Conservation (phyloP, 148 eudicot species). For the Gaultheria prostrata region DNA sequence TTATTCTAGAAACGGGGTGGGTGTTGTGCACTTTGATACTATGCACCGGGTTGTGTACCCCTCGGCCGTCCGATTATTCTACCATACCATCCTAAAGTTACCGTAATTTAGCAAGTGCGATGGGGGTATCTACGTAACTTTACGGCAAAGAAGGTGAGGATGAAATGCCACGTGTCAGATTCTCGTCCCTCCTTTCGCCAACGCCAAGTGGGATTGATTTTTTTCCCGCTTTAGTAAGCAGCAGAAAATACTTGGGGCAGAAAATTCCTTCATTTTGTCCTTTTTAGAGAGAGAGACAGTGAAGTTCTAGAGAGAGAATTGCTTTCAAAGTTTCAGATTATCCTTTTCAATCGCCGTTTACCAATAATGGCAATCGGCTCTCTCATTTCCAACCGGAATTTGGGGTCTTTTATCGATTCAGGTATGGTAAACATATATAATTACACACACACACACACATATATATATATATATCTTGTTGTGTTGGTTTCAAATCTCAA, state of each 20-base stretch:
- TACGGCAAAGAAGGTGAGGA: neutral
- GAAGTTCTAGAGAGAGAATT: slow-evolving; percentile 7
- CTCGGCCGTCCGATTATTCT: no score
- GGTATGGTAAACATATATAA: slow-evolving; percentile 32
- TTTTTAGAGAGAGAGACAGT: slow-evolving; percentile 1
- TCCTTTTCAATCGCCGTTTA: neutral
- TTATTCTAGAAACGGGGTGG: no score
- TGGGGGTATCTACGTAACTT: neutral
- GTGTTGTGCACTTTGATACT: no score
- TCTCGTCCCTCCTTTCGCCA: slow-evolving; percentile 25
- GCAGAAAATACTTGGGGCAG: slow-evolving; percentile 16
- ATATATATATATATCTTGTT: neutral
- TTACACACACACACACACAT: neutral
- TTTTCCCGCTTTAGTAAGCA: slow-evolving; percentile 27
- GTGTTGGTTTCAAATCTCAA: neutral
- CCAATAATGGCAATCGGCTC: slow-evolving; percentile 76
- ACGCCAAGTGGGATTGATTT: slow-evolving; percentile 18
- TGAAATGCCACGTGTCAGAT: slow-evolving; percentile 38
- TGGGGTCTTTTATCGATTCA: slow-evolving; percentile 54
- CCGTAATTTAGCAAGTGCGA: neutral
- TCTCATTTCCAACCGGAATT: slow-evolving; percentile 59
- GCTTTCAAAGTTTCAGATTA: slow-evolving; percentile 5
- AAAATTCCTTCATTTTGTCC: slow-evolving; percentile 18
- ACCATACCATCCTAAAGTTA: neutral
- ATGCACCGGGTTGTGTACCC: no score